Base-by-base conservation (phyloP, 2,329 filamentous ascomycete genomes). In the Mycosphaerelloides madeirae region DNA sequence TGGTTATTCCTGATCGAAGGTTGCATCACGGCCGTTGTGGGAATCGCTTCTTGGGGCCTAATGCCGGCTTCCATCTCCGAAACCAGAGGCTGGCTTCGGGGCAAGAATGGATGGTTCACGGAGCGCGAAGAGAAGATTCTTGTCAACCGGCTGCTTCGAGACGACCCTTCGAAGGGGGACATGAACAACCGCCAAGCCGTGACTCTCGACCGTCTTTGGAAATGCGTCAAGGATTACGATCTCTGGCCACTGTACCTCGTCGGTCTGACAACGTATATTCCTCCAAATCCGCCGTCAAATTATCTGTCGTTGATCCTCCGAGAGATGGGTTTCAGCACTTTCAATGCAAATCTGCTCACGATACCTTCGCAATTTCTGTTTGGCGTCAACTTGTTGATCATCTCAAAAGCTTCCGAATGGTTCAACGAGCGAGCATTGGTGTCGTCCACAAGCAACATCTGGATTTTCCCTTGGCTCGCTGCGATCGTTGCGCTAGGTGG, bases 41-140 rank as follows among this genome's bases (percentile, higher is more conserved):
- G 60, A 1, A 44, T 65, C 16, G 41, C 55, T 1, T 60, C 59
- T 6, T 62, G 53, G 48, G 61, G 62, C 12, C 66, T 69, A 18
- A 57, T 72, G 35, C 68, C 69, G 0, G 62, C 68, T 3, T 68
- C 81, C 0, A 83, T 84, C 0, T 82, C 80, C 0, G 74, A 80
- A 38, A 87, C 84, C 13, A 46, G 56, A 62, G 73, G 76, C 22
- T 62, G 72, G 36, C 72, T 86, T 48, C 79, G 76, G 84, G 82
- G 82, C 84, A 84, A 61, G 77, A 75, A 22, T 79, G 77, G 76
- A 15, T 55, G 52, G 50, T 55, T 55, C 16, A 71, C 68, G 2
- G 82, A 84, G 57, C 71, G 71, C 2, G 80, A 87, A 58, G 83
- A 86, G 56, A 76, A 78, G 46, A 83, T 83, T 53, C 73, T 83